Evolutionary conservation across 345 rosid species (phyloP), one percentile per base, ranked within the genome.

Genomic region (Linum trigynum): DNA sequence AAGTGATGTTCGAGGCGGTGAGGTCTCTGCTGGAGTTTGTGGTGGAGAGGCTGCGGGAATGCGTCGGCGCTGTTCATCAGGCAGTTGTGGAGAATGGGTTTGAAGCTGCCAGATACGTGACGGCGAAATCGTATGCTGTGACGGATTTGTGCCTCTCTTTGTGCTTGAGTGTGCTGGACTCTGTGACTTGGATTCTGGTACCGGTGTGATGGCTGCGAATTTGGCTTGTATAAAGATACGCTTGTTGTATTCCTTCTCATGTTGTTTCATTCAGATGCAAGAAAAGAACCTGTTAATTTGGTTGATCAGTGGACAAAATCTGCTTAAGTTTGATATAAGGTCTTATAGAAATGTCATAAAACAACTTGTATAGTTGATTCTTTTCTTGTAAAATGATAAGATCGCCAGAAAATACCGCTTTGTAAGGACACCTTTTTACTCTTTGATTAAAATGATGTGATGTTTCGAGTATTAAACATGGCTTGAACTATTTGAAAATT

Each of bases 1-100:
- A 72, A 56, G 75, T 86, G 36, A 80, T 91, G 63, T 86, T 81
- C 53, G 91, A 90, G 74, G 81, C 86, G 37, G 90, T 88, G 36
- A 79, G 85, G 74, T 83, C 91, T 50, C 71, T 86, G 68, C 77
- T 90, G 55, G 87, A 85, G 61, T 74, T 85, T 55, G 56, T 79
- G 70, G 59, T 81, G 56, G 94, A 85, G 75, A 90, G 69, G 63
- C 38, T 81, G 7, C 62, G 64, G 62, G 77, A 76, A 45, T 76
- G 81, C 59, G 84, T 72, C 17, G 74, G 72, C 38, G 45, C 63
- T 42, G 78, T 68, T 39, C 69, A 71, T n/a, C 82, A 81, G 15
- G 67, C 70, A 69, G 84, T 81, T 5, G 65, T 76, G 12, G 85
- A 79, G 38, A 65, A 70, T 74, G 82, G 91, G 5, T 55, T 69